phyloP scores from a whole-genome alignment of 768 basidiomycete genomes.

The Kwoniella dendrophila region DNA sequence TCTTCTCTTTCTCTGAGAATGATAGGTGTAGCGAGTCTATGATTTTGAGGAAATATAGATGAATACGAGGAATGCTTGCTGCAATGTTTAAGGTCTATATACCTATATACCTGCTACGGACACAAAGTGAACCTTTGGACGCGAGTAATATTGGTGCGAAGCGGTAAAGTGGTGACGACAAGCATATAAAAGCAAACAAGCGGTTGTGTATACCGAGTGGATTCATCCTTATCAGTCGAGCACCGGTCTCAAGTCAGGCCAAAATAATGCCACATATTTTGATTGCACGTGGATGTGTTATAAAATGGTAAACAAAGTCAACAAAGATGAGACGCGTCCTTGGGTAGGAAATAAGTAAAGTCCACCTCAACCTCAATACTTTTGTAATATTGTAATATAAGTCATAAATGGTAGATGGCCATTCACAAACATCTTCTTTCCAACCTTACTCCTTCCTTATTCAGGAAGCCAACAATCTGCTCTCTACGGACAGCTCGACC shows the following conservation, averaged over 20 bases:
- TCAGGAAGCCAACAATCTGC: neutral
- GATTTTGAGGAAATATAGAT: neutral
- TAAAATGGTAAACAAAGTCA: too few species aligned
- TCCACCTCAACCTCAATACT: neutral
- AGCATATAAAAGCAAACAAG: neutral
- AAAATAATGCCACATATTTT: neutral
- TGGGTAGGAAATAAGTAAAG: neutral
- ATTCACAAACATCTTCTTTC: neutral
- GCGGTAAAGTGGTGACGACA: neutral
- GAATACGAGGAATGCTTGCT: neutral
- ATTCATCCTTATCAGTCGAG: neutral
- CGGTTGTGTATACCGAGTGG: neutral
- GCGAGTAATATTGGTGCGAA: neutral
- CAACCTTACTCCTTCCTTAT: neutral
- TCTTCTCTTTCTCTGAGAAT: neutral
- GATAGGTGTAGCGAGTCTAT: neutral
- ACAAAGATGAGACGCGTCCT: too few species aligned
- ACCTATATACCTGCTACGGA: too few species aligned
- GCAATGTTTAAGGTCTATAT: too few species aligned
- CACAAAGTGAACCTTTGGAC: neutral
- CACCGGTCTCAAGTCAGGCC: neutral
- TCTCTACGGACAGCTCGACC: neutral
- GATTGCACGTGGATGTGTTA: too few species aligned
- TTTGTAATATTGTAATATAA: neutral
- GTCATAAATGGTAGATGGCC: neutral